Evolutionary conservation across 2,329 filamentous ascomycete species (phyloP), one percentile per base, ranked within the genome.

Genomic region (Colletotrichum navitas): DNA sequence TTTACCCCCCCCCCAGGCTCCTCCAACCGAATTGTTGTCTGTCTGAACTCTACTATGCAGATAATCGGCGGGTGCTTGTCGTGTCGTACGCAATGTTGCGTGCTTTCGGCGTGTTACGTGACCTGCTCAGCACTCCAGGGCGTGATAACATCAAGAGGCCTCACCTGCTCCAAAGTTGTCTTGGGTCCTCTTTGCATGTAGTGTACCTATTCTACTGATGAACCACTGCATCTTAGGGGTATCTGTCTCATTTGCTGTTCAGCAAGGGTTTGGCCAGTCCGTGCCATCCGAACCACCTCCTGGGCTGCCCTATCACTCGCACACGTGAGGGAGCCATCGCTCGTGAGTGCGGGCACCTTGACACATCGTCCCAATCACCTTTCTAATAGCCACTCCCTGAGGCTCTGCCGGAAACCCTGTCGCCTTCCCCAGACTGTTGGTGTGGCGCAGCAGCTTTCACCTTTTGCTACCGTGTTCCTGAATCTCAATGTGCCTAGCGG

Each of bases 391-490:
- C 34, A 11, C 16, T 59, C 43, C 39, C 47, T 54, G 69, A 72
- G 69, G 69, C 69, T 72, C 69, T 72, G 69, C 60, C 65, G 69
- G 65, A 69, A 68, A 69, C 59, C 52, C 36, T 69, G 65, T 41
- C 43, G 29, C 32, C 62, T 66, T 72, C 65, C 69, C 69, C 69
- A 65, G 65, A 64, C 66, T 60, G 54, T 18, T 54, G 45, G 47
- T 7, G 52, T 60, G 69, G 69, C 65, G 65, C 64, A 72, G 65
- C 47, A 11, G 21, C 16, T 47, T 52, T 64, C 36, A 32, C 32
- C 36, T n/a, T n/a, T 60, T 32, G 60, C 65, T n/a, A n/a, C 68
- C 52, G 39, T 47, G 41, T 54, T 49, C 54, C 69, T 64, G 65
- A 36, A 63, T 54, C 60, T 21, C 26, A 24, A 26, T 51, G 47